A percentile compares a stretch with the other conserved stretches of the same genome.
phyloP scores from a whole-genome alignment of 257 asterid species.

The Solanum phureja region DNA sequence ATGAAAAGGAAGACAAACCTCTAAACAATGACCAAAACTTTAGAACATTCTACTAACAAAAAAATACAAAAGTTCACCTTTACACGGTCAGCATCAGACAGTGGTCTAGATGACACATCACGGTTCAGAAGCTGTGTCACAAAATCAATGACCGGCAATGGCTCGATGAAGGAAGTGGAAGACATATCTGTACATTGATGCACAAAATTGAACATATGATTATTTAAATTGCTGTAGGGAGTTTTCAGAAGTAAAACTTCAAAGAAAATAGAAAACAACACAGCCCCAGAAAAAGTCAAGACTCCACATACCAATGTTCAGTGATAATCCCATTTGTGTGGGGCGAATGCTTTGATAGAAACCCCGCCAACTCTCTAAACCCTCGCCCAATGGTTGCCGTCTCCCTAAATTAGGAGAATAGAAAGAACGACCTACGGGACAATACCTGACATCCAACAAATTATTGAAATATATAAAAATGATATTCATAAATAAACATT shows the following conservation, averaged over 20 bases:
- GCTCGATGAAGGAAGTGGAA: conserved; percentile 94
- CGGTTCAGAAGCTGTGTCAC: conserved; percentile 76
- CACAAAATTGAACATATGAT: background rate
- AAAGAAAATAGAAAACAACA: background rate
- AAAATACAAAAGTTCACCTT: conserved; percentile 37
- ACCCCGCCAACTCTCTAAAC: conserved; percentile 96
- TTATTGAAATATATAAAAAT: background rate
- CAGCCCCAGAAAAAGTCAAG: background rate
- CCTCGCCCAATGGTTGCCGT: conserved; percentile 86
- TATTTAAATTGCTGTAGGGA: background rate
- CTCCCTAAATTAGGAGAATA: conserved; percentile 71
- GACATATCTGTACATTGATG: conserved; percentile 69
- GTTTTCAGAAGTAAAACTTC: background rate
- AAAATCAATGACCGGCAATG: conserved; percentile 82
- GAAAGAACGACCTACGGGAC: conserved; percentile 79
- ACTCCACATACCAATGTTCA: conserved; percentile 61
- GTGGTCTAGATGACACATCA: conserved; percentile 64
- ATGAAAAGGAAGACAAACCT: background rate
- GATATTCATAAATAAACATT: background rate
- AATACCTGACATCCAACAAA: conserved; percentile 29
- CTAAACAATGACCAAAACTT: background rate
- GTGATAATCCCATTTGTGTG: conserved; percentile 92
- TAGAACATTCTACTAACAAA: background rate
- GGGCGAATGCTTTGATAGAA: conserved; percentile 97
- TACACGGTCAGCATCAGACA: conserved; percentile 91